Evolutionary conservation across 139 green algal species (phyloP).

Genomic region (Gonium pectorale): DNA sequence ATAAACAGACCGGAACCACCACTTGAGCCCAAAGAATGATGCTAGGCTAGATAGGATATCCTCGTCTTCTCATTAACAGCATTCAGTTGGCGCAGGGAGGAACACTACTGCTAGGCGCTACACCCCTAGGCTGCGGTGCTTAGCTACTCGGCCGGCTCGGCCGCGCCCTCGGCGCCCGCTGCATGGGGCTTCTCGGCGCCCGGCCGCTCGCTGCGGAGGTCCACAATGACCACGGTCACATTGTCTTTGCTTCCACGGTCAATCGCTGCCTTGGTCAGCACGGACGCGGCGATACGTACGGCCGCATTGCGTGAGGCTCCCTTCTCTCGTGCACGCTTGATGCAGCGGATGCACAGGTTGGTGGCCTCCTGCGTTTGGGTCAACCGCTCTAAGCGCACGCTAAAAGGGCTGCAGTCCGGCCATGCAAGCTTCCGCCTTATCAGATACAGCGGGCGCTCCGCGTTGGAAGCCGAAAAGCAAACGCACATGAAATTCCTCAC

Average conservation of each 20-base stretch:
- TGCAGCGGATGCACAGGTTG: slow-evolving; percentile 69
- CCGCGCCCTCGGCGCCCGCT: not conserved
- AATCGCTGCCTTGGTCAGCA: slow-evolving; percentile 78
- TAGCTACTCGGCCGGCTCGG: not conserved
- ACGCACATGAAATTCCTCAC: no score
- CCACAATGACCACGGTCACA: slow-evolving; percentile 77
- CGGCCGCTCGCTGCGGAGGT: slow-evolving; percentile 56
- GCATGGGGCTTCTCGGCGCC: not conserved
- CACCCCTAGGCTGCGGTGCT: no score
- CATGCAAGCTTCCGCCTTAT: no score
- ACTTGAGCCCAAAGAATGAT: no score
- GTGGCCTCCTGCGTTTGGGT: slow-evolving; percentile 60
- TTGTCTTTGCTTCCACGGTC: slow-evolving; percentile 76
- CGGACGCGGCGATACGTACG: slow-evolving; percentile 68
- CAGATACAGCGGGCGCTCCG: no score
- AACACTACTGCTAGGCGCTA: no score
- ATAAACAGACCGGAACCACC: no score
- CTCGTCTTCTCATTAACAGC: slow-evolving; percentile 14
- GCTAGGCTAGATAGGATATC: no score
- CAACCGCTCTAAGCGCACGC: no score
- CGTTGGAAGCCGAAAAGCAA: not conserved
- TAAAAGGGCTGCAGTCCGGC: no score
- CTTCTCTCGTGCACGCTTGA: slow-evolving; percentile 68
- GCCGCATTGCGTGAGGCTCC: slow-evolving; percentile 68
- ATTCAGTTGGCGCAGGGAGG: not conserved